A percentile compares a stretch with the other conserved stretches of the same genome.
Evolutionary conservation across 495 filamentous ascomycete genomes (phyloP).

Genomic region (Massariosphaeria phaeospora): DNA sequence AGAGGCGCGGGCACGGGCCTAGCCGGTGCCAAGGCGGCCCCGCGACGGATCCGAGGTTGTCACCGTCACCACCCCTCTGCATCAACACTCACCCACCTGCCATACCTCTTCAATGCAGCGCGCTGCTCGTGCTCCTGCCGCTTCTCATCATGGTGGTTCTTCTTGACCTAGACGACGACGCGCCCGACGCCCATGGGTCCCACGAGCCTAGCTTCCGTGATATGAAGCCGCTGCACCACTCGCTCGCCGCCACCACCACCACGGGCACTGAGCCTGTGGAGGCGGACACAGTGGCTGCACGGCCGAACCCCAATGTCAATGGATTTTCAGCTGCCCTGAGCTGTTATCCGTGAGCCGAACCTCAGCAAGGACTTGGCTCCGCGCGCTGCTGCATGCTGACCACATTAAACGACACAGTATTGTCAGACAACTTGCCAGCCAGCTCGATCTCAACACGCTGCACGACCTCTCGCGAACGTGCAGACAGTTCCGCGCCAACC

Average conservation of each 20-base stretch:
- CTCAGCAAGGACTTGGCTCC: constrained; percentile 15
- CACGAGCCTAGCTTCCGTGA: constrained; percentile 24
- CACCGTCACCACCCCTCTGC: neutral
- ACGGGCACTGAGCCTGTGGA: neutral
- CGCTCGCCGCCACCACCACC: constrained; percentile 11
- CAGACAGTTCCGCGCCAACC: constrained; percentile 66
- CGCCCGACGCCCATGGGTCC: constrained; percentile 34
- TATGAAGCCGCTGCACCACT: constrained; percentile 20
- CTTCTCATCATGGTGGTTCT: constrained; percentile 54
- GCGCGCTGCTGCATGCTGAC: constrained; percentile 26
- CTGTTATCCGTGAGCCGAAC: constrained; percentile 75
- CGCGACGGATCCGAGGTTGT: constrained; percentile 2
- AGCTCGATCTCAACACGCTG: constrained; percentile 79
- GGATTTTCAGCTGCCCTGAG: constrained; percentile 71
- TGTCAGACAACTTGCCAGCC: constrained; percentile 63
- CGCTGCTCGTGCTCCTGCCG: neutral
- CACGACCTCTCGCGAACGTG: constrained; percentile 75
- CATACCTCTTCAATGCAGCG: constrained; percentile 28
- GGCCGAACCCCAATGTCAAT: constrained; percentile 61
- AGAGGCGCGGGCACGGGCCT: neutral
- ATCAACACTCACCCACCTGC: neutral
- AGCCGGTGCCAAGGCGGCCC: constrained; percentile 6
- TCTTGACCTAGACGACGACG: constrained; percentile 56
- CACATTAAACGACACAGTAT: constrained; percentile 53
- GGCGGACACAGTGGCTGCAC: constrained; percentile 36